A percentile compares a stretch with the other conserved stretches of the same genome.
phyloP scores from a whole-genome alignment of 2,329 filamentous ascomycete genomes.

The Zopfia rhizophila region DNA sequence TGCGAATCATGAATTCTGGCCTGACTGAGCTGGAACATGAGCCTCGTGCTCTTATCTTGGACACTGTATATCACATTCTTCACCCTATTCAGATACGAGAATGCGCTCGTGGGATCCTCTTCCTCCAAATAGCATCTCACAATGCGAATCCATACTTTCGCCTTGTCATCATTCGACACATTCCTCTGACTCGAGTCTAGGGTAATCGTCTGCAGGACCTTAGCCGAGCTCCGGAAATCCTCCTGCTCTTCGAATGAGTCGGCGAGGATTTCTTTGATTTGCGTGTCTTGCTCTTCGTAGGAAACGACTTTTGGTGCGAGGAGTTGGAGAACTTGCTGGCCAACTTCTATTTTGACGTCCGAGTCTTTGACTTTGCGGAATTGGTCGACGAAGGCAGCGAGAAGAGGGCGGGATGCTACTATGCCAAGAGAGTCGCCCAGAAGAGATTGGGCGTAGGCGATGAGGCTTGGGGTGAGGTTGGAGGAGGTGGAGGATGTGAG shows the following conservation, averaged over 20 bases:
- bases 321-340: constrained; percentile 74
- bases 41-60: constrained; percentile 74
- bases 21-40: constrained; percentile 91
- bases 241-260: constrained; percentile 84
- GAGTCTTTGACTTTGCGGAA: constrained; percentile 70
- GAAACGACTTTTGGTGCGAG: constrained; percentile 75
- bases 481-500: constrained; percentile 56
- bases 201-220: constrained; percentile 81
- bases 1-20: constrained; percentile 93
- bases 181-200: constrained; percentile 89
- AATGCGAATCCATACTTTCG: constrained; percentile 90
- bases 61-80: constrained; percentile 91
- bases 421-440: constrained; percentile 77
- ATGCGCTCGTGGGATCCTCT: constrained; percentile 86
- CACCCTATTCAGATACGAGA: constrained; percentile 90
- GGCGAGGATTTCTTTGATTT: constrained; percentile 82
- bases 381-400: constrained; percentile 71
- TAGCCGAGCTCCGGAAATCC: constrained; percentile 82
- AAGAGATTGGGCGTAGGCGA: constrained; percentile 73
- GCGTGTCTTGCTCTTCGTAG: constrained; percentile 85
- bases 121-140: constrained; percentile 94
- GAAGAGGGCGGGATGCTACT: constrained; percentile 77
- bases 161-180: constrained; percentile 83
- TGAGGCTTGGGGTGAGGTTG: constrained; percentile 69
- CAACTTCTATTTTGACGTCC: constrained; percentile 78